Conservation (phyloP, 345 rosid species). For the Hevea brasiliensis region DNA sequence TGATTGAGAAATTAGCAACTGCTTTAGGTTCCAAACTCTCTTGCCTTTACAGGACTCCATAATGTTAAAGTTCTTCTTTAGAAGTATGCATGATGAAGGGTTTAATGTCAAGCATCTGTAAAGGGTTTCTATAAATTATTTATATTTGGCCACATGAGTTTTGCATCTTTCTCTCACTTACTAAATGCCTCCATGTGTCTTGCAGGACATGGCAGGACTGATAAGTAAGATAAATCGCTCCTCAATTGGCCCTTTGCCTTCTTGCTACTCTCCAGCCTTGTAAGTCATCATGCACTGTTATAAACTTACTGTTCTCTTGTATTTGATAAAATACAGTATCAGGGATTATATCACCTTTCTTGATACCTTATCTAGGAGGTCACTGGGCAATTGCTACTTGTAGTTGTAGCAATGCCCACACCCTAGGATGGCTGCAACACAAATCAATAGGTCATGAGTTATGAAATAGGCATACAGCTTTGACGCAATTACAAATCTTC, state of each 20-base stretch:
- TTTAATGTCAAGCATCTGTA: constrained; percentile 3
- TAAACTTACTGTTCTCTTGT: constrained; percentile 13
- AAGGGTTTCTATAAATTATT: constrained; percentile 10
- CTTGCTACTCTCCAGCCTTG: constrained; percentile 93
- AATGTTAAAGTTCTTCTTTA: constrained; percentile 1
- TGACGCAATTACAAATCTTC: neutral
- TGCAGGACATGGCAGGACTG: constrained; percentile 98
- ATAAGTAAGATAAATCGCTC: constrained; percentile 99
- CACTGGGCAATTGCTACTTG: neutral
- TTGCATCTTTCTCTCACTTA: constrained; percentile 3
- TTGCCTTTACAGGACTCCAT: neutral
- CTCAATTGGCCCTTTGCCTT: constrained; percentile 89
- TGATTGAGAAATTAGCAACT: neutral
- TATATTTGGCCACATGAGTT: neutral
- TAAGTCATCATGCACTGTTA: constrained; percentile 47
- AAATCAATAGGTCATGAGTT: neutral
- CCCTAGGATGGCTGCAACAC: neutral
- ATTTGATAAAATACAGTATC: neutral
- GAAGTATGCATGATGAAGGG: neutral
- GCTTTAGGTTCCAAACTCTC: neutral
- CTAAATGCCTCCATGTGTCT: constrained; percentile 27
- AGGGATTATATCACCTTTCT: neutral
- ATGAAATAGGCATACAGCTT: neutral
- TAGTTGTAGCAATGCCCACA: neutral
- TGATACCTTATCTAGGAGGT: neutral